A percentile compares a stretch with the other conserved stretches of the same genome.
phyloP scores from a whole-genome alignment of 768 basidiomycete species.

The Porpolomopsis calyptriformis region DNA sequence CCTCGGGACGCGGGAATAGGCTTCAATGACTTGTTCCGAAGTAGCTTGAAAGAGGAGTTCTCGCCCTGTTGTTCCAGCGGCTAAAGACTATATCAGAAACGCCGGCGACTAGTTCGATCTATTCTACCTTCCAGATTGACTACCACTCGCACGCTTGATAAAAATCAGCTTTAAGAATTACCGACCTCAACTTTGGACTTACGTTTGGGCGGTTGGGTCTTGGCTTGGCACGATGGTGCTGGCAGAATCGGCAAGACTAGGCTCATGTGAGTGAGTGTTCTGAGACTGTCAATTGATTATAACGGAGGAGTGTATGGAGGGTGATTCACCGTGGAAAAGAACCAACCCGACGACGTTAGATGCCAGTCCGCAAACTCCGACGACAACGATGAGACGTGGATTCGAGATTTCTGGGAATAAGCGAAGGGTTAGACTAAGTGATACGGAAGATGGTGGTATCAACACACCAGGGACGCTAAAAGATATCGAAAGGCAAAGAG shows the following conservation, averaged over 20 bases:
- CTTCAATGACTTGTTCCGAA: conserved; percentile 87
- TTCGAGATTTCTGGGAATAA: conserved; percentile 90
- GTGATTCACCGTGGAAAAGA: conserved; percentile 96
- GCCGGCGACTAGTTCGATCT: background rate
- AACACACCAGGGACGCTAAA: conserved; percentile 74
- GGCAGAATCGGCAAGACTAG: too few species aligned
- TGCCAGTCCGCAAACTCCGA: conserved; percentile 78
- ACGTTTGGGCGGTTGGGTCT: too few species aligned
- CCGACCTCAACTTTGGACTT: too few species aligned
- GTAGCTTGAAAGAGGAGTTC: conserved; percentile 95
- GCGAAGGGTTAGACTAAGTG: background rate
- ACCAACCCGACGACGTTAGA: conserved; percentile 91
- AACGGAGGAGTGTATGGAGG: too few species aligned
- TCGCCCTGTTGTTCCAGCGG: conserved; percentile 78
- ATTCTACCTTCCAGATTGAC: conserved; percentile 83
- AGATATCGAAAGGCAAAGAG: conserved; percentile 91
- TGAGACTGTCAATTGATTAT: too few species aligned
- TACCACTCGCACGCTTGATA: conserved; percentile 76
- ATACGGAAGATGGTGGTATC: conserved; percentile 31
- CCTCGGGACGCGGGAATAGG: conserved; percentile 79
- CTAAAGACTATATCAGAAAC: conserved; percentile 25
- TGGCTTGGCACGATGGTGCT: too few species aligned
- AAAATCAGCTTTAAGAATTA: too few species aligned
- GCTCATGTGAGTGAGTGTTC: too few species aligned
- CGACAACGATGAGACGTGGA: conserved; percentile 79